phyloP scores from a whole-genome alignment of 129 eudicot genomes.

The Pseudognaphalium luteoalbum region DNA sequence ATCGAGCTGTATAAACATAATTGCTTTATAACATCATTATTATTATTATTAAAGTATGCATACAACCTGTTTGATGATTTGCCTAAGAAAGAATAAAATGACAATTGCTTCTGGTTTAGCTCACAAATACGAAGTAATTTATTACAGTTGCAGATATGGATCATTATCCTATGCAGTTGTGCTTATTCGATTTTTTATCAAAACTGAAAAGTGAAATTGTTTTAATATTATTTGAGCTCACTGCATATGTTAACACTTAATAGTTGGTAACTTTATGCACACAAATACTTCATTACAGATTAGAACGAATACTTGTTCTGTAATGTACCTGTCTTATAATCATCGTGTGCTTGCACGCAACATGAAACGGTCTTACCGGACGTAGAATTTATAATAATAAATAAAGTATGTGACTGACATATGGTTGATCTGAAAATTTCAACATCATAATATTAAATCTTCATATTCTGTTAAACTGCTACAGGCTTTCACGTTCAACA shows the following conservation, averaged over 20 bases:
- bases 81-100: too few relatives aligned
- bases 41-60: not conserved
- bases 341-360: too few relatives aligned
- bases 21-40: not conserved
- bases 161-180: too few relatives aligned
- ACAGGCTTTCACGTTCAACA: constrained; percentile 33
- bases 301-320: too few relatives aligned
- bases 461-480: not conserved
- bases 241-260: not conserved
- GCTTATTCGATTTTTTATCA: not conserved
- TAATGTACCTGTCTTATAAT: too few relatives aligned
- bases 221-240: not conserved
- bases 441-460: not conserved
- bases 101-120: too few relatives aligned
- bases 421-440: not conserved
- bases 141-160: too few relatives aligned
- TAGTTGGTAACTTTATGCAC: not conserved
- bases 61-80: not conserved
- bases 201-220: not conserved
- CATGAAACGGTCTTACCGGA: too few relatives aligned
- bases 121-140: too few relatives aligned
- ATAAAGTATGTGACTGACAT: too few relatives aligned
- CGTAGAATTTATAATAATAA: too few relatives aligned
- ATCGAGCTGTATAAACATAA: not conserved
- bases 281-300: too few relatives aligned